Evolutionary conservation across 208 protist genomes (phyloP).

Genomic region (Polymyxa betae): DNA sequence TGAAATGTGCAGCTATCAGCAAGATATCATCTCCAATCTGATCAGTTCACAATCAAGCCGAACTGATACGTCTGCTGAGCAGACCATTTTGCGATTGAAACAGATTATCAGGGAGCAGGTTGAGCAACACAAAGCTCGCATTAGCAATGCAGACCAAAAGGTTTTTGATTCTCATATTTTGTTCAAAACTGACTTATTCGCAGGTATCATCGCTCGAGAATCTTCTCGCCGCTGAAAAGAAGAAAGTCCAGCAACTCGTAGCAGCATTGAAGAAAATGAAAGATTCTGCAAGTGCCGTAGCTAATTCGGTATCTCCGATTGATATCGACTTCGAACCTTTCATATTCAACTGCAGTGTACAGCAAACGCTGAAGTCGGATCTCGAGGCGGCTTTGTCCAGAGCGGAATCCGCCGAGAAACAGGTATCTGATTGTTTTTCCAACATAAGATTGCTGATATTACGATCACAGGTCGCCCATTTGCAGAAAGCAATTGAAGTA

Average conservation of each 20-base stretch:
- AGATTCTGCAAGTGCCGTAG: background rate
- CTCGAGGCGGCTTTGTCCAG: conserved; percentile 8
- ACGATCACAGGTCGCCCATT: background rate
- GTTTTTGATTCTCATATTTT: too few species aligned
- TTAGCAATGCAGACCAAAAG: too few species aligned
- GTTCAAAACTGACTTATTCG: too few species aligned
- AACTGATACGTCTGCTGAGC: too few species aligned
- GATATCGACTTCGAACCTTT: background rate
- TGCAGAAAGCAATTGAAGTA: background rate
- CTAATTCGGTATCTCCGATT: background rate
- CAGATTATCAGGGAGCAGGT: too few species aligned
- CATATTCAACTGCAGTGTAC: background rate
- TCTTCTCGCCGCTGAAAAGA: too few species aligned
- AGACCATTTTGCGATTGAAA: too few species aligned
- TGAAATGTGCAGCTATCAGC: too few species aligned
- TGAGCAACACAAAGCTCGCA: too few species aligned
- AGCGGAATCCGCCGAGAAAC: background rate
- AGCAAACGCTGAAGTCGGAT: background rate
- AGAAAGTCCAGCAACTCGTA: conserved; percentile 23
- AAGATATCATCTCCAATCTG: too few species aligned
- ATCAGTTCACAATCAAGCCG: too few species aligned
- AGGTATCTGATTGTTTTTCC: background rate
- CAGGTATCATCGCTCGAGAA: too few species aligned
- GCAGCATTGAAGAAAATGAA: conserved; percentile 7
- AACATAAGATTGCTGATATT: background rate